A percentile compares a stretch with the other conserved stretches of the same genome.
Conservation (phyloP, 768 basidiomycete species). For the Mycena filopes region DNA sequence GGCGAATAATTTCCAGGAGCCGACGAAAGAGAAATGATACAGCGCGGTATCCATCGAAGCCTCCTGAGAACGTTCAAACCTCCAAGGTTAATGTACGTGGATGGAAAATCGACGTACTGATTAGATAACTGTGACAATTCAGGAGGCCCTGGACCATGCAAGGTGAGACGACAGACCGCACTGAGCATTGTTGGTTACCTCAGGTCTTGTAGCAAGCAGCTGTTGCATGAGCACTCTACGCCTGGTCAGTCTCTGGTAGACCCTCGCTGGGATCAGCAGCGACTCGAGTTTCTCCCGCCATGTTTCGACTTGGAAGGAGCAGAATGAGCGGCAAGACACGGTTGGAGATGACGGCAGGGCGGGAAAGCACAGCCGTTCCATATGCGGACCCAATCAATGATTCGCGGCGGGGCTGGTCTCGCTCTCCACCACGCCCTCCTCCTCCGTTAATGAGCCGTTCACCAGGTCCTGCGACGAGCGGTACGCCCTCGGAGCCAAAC, state of each 20-base stretch:
- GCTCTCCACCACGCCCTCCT: not conserved
- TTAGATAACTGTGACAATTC: not conserved
- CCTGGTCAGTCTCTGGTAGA: not conserved
- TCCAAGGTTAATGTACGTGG: not conserved
- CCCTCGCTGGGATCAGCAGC: not conserved
- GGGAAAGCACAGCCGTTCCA: not conserved
- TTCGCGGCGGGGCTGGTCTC: not conserved
- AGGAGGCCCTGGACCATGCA: too few species aligned
- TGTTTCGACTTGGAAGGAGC: not conserved
- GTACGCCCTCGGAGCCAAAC: too few species aligned
- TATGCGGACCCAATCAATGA: not conserved
- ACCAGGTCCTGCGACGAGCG: too few species aligned
- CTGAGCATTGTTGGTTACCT: not conserved
- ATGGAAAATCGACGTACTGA: not conserved
- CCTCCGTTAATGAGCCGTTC: slow-evolving; percentile 11
- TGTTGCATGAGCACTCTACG: not conserved
- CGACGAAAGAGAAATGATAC: too few species aligned
- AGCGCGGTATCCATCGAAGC: too few species aligned
- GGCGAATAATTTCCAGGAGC: too few species aligned
- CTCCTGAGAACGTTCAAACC: too few species aligned
- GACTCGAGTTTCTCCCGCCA: not conserved
- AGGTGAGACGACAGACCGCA: not conserved
- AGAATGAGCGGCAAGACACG: not conserved
- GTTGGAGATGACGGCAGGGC: not conserved
- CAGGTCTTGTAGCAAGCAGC: not conserved